Evolutionary conservation across 257 asterid species (phyloP), one percentile per base, ranked within the genome.

Genomic region (Petunia secreta): DNA sequence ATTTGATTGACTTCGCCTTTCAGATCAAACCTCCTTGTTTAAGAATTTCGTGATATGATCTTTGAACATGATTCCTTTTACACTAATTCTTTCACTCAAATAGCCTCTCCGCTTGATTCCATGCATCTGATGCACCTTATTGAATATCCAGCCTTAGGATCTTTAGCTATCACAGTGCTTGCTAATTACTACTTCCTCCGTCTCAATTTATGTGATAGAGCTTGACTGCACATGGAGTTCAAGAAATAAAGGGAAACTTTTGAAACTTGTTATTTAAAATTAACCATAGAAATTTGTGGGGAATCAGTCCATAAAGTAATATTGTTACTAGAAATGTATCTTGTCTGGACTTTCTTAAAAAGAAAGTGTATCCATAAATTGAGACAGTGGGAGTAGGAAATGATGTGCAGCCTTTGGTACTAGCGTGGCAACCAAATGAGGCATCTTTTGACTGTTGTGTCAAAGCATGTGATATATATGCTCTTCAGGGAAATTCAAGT

Each of bases 1-100:
- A 13, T 77, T 16, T 77, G 46, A 62, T 80, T 57, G 46, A 55
- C 63, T 46, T 74, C 36, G 14, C 15, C 73, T 71, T 53, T 59
- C 73, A 74, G 60, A 44, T 75, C 54, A 48, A 11, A 67, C 57
- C 1, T 2, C 65, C 25, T 25, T 16, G 39, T 25, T 6, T 25
- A 60, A 60, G 37, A 39, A 14, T 39, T 65, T 65, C 36, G 4
- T 65, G 13, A 63, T 63, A 11, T 63, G 46, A 63, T 63, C 5
- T 3, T 63, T 63, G 68, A 54, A 58, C 63, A 58, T 58, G 63
- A 58, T 38, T 39, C 54, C 38, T 38, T 66, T 66, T 66, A 37
- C 3, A 66, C 25, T 25, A 25, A 25, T 25, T 25, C 25, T 25
- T 25, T 25, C 57, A 10, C 11, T 52, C 57, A 52, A 52, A 52